Evolutionary conservation across 1,284 basidiomycete genomes (phyloP), one percentile per base, ranked within the genome.

Genomic region (Ceratobasidium sp.): DNA sequence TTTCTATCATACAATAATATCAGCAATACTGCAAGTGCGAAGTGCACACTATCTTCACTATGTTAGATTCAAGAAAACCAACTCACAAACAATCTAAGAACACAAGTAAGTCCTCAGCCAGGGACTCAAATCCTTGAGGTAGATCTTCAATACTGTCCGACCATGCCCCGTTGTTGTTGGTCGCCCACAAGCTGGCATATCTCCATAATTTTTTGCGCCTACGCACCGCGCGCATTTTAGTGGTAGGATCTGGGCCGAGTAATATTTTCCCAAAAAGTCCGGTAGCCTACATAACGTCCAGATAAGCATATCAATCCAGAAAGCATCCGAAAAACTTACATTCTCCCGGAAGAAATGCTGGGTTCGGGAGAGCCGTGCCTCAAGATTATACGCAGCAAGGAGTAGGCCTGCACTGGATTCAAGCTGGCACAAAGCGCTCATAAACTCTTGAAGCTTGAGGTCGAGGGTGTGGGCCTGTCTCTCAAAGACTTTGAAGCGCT

Each of bases 11-110:
- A 9, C 19, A 17, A 24, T 9, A 50, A 41, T 11, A 41, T 41
- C 11, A 41, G 36, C 36, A 41, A 11, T 41, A 11, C 36, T 11
- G 11, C 11, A 5, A 41, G 36, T 5, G 4, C 36, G 11, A 11
- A 41, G 36, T 11, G 36, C 36, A 5, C 11, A 11, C 36, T 11
- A 11, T 11, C 36, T 41, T 41, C 11, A 41, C 11, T 5, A 41
- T 41, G 36, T 11, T 11, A 41, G 11, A 5, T 11, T 11, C 36
- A 41, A 11, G 11, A 41, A 41, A 41, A 44, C 8, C 24, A 9
- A 77, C 59, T 76, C 91, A 91, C 73, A 92, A 81, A 77, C 89
- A 89, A 69, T 89, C 85, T 66, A 91, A 80, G 78, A 92, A 92
- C 0, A 87, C 89, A 41, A 84, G 86, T 17, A 92, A 87, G 75